Conservation (phyloP, 2,329 filamentous ascomycete species). For the Aaosphaeria arxii region DNA sequence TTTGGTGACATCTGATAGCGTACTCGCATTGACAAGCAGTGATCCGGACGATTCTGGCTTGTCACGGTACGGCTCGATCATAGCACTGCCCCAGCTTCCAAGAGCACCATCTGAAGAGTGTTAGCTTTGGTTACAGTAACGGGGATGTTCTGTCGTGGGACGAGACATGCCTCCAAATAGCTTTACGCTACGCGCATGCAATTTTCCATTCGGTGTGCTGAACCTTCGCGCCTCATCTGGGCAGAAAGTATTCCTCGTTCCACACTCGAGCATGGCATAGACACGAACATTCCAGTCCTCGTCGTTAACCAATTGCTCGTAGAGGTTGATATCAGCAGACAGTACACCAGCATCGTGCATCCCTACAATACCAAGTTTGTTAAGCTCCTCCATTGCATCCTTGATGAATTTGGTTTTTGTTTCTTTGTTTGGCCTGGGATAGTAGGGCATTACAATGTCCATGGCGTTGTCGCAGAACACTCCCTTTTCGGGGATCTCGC, state of each 20-base stretch:
- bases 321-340: conserved; percentile 55
- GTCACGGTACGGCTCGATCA: conserved; percentile 69
- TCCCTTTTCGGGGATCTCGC: conserved; percentile 64
- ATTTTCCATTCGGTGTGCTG: conserved; percentile 45
- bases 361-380: conserved; percentile 64
- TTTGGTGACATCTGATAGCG: conserved; percentile 52
- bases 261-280: conserved; percentile 67
- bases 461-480: conserved; percentile 75
- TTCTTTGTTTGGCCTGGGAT: conserved; percentile 55
- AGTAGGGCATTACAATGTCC: conserved; percentile 56
- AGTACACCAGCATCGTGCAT: conserved; percentile 66
- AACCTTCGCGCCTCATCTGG: conserved; percentile 49
- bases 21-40: conserved; percentile 63
- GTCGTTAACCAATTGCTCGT: conserved; percentile 49
- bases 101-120: conserved; percentile 59
- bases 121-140: conserved; percentile 6
- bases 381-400: conserved; percentile 61
- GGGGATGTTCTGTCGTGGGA: neutral
- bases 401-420: conserved; percentile 55
- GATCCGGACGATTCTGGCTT: conserved; percentile 60
- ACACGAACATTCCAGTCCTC: conserved; percentile 61
- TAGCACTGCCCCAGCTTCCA: conserved; percentile 68
- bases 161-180: conserved; percentile 59
- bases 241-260: conserved; percentile 63
- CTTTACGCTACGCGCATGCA: conserved; percentile 64